Conservation (phyloP, 768 basidiomycete species). For the Lactarius deliciosus region DNA sequence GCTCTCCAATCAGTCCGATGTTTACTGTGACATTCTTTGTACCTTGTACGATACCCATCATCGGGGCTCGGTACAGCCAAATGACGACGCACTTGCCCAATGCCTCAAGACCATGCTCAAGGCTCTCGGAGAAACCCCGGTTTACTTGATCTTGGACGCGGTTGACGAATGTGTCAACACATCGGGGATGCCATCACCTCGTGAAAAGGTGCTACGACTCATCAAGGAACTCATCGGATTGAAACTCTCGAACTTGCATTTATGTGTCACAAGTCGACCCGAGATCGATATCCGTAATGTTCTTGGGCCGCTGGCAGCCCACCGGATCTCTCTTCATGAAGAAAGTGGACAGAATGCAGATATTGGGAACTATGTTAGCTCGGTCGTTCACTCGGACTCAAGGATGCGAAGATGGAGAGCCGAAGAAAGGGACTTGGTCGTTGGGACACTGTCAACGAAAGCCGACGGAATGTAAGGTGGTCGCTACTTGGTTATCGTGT, state of each 20-base stretch:
- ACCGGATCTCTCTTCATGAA: not conserved
- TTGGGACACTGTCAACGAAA: not conserved
- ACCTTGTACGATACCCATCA: no score
- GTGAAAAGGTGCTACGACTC: not conserved
- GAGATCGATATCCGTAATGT: not conserved
- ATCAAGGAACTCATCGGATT: not conserved
- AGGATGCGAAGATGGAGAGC: not conserved
- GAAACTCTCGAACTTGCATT: not conserved
- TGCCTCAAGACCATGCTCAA: slow-evolving; percentile 11
- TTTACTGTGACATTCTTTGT: no score
- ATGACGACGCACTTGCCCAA: not conserved
- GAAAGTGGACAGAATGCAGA: not conserved
- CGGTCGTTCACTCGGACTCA: not conserved
- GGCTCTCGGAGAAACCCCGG: not conserved
- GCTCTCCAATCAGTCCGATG: no score
- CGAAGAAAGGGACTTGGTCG: not conserved
- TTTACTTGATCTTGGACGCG: not conserved
- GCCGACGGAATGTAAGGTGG: slow-evolving; percentile 3
- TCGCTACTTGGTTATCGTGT: not conserved
- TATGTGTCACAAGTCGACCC: not conserved
- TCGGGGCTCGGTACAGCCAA: no score
- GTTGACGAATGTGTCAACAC: slow-evolving; percentile 5
- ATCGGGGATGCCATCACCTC: not conserved
- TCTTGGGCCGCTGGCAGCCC: not conserved
- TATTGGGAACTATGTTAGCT: not conserved